These are phyloP conservation scores for Daldinia decipiens DNA, from an alignment of 495 filamentous ascomycete species.

Conservation along the genomic window DNA sequence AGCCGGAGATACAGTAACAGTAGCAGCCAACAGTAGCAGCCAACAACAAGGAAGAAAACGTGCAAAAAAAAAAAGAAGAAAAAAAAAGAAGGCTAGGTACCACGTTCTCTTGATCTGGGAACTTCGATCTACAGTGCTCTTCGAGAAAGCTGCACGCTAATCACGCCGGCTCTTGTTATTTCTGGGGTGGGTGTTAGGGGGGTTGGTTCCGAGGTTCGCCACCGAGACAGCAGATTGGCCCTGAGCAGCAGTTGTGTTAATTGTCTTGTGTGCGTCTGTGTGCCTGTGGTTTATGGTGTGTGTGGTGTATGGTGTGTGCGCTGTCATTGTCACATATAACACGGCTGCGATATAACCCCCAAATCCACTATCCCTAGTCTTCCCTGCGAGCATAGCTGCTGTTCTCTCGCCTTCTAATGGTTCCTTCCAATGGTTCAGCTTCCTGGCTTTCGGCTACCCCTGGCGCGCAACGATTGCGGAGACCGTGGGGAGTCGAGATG, in stretches of 20 bases:
- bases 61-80: constrained; percentile 16
- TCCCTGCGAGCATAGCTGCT: constrained; percentile 23
- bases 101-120: constrained; percentile 41
- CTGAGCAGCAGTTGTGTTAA: constrained; percentile 25
- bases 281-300: constrained; percentile 28
- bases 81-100: constrained; percentile 27
- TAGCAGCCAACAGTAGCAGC: background rate
- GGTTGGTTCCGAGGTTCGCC: constrained; percentile 42
- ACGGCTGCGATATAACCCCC: constrained; percentile 48
- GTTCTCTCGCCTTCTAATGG: constrained; percentile 36
- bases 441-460: constrained; percentile 28
- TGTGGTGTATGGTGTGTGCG: constrained; percentile 45
- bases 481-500: constrained; percentile 30
- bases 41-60: constrained; percentile 15
- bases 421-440: constrained; percentile 38
- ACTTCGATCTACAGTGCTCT: constrained; percentile 45
- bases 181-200: constrained; percentile 18
- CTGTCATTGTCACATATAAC: constrained; percentile 52
- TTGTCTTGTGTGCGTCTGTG: constrained; percentile 34
- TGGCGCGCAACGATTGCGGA: constrained; percentile 41
- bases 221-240: constrained; percentile 40
- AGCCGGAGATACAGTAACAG: constrained; percentile 5
- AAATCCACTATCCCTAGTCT: constrained; percentile 38
- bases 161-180: constrained; percentile 45
- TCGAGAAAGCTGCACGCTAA: constrained; percentile 41